Percentiles rank a stretch among this genome's conserved stretches.
Evolutionary conservation across 2,329 filamentous ascomycete genomes (phyloP).

Genomic region (Fusarium lyarnte): DNA sequence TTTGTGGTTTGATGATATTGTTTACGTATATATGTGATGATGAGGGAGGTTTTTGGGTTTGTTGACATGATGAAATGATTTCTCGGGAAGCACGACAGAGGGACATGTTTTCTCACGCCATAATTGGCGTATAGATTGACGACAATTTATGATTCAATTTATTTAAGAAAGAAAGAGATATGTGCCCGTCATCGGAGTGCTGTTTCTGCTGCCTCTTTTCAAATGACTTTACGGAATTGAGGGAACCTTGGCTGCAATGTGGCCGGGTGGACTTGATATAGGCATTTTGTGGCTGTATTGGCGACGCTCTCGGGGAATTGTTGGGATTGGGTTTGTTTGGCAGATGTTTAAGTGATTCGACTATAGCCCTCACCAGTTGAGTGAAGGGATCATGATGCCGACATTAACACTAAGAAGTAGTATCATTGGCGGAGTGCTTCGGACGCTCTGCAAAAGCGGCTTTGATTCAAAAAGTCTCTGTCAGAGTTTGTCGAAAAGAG

Average conservation of each 20-base stretch:
- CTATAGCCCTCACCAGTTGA: not conserved
- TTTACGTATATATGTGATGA: slow-evolving; percentile 40
- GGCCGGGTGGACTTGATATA: not conserved
- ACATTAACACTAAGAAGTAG: not conserved
- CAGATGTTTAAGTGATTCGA: not conserved
- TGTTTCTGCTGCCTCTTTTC: not conserved
- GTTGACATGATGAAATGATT: slow-evolving; percentile 18
- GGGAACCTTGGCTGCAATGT: not conserved
- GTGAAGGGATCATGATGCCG: not conserved
- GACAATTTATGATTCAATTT: slow-evolving; percentile 7
- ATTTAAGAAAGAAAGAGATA: not conserved
- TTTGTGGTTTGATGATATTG: slow-evolving; percentile 37
- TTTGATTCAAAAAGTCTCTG: not conserved
- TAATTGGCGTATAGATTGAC: slow-evolving; percentile 24
- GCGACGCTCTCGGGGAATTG: not conserved
- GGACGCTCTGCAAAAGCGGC: not conserved
- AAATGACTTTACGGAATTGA: not conserved
- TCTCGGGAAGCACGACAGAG: slow-evolving; percentile 24
- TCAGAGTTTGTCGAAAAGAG: not conserved
- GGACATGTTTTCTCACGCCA: slow-evolving; percentile 11
- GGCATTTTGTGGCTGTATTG: not conserved
- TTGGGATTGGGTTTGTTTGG: not conserved
- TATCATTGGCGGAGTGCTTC: not conserved
- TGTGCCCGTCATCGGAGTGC: not conserved
- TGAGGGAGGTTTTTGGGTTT: slow-evolving; percentile 23